Base-by-base conservation (phyloP, 768 basidiomycete genomes). In the Rhodosporidiobolus sp. region DNA sequence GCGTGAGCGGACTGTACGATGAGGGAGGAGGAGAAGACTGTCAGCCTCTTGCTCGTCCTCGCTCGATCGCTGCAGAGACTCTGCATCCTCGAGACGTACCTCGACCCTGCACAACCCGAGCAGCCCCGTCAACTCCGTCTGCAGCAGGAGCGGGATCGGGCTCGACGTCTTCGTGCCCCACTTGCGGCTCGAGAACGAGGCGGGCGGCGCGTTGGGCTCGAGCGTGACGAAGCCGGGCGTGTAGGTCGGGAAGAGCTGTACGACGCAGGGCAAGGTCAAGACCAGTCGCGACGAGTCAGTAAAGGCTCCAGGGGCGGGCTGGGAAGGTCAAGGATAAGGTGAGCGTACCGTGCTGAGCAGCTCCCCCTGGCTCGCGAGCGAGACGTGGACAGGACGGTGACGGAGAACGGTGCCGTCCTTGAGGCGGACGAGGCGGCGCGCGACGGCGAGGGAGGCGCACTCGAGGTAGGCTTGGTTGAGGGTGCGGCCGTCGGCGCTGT, bases 401-500 rank as follows among this genome's bases (percentile, higher is more conserved):
- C 50, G 28, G 7, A 72, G n/a, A 46, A 61, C 62, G 38, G 53
- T 11, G 24, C 74, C 74, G 35, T 72, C 74, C 20, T 63, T 58
- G 34, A 28, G 11, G 45, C 74, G 70, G 22, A 75, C 74, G 56
- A 72, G 66, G 14, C 19, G 24, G 26, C 57, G 60, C 0, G 70
- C 74, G 1, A 63, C 67, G 12, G 55, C 48, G 49, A 61, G 32
- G 35, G 70, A 72, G 6, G 59, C 34, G 58, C 59, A 65, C 45
- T 75, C 74, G 70, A 75, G 43, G 60, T 72, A 75, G 38, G 65
- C 66, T 54, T 75, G 74, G 38, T 69, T 69, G 63, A 72, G 65
- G 10, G 74, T 72, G 30, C 74, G 62, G 16, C 70, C 74, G 54
- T 75, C 74, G 32, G 56, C 48, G 34, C 70, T 72, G 60, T 26